Evolutionary conservation across 768 basidiomycete genomes (phyloP), one percentile per base, ranked within the genome.

Genomic region (Russula olivacea): DNA sequence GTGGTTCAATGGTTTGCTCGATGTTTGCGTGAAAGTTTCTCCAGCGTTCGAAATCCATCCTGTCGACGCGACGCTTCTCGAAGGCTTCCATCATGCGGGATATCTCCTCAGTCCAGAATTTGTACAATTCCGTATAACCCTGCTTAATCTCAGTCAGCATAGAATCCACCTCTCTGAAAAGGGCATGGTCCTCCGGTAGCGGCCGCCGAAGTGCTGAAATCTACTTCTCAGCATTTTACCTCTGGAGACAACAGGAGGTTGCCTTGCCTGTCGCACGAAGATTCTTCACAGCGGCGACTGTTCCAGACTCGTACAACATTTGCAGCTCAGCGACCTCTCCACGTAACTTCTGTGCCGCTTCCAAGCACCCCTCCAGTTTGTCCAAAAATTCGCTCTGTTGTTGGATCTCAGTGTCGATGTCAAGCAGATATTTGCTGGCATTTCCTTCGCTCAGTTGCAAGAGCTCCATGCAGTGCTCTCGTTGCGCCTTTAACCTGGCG

Each of bases 31-130:
- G 25, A 21, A 34, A 25, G 3, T 7, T 34, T 17, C 3, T 58
- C 56, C 56, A 58, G 2, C 56, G 56, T 12, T 58, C 43, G 6
- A 34, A 17, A 48, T 58, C 56, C 1, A 3, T 36, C 28, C 12
- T 8, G 38, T 34, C n/a, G 4, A 58, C n/a, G 4, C 45, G 45
- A 23, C 47, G 30, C 8, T 5, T 48, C 19, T 48, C 4, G 3
- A 58, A 32, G 4, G 56, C 34, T 25, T 58, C 47, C n/a, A 34
- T 11, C 0, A 34, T 45, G 47, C 45, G 56, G 14, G 19, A 7
- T 43, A 57, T 57, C 55, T 47, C 55, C 17, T 57, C 43, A 3
- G 15, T 32, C 43, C 55, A 57, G n/a, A 58, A 58, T 17, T 34
- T 48, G 4, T 23, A 19, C 34, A 48, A 17, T 10, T 48, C 56